Conservation (phyloP, 1,284 basidiomycete genomes). For the Chiua sp. region DNA sequence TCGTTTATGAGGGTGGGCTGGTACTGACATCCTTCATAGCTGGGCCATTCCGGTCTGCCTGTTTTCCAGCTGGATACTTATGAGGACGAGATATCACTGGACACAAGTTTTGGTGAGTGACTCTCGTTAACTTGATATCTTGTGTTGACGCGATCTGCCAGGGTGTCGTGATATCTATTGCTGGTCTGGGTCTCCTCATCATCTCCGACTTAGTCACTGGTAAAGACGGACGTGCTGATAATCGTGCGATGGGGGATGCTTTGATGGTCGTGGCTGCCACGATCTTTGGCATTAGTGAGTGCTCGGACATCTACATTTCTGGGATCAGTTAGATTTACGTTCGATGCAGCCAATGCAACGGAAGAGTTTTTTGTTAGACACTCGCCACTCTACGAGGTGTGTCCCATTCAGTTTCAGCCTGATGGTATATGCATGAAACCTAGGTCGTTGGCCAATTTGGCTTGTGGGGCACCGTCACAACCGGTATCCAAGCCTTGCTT, state of each 20-base stretch:
- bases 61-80: conserved; percentile 79
- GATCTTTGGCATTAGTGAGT: conserved; percentile 81
- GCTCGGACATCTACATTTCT: not conserved
- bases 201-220: conserved; percentile 71
- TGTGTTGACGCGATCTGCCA: conserved; percentile 27
- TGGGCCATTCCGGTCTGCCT: conserved; percentile 89
- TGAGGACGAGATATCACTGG: conserved; percentile 81
- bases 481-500: conserved; percentile 72
- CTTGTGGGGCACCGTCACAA: conserved; percentile 81
- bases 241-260: conserved; percentile 73
- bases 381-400: conserved; percentile 77
- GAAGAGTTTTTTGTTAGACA: conserved; percentile 86
- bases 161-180: conserved; percentile 76
- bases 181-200: conserved; percentile 78
- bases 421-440: not conserved
- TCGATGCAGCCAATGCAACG: conserved; percentile 71
- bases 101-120: conserved; percentile 70
- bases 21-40: conserved; percentile 38
- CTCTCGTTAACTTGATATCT: not conserved
- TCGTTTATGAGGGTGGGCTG: not conserved
- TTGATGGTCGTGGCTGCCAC: conserved; percentile 88
- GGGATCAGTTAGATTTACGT: not conserved
- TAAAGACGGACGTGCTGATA: conserved; percentile 67
- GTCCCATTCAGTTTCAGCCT: not conserved
- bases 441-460: conserved; percentile 83